phyloP scores from a whole-genome alignment of 1,284 basidiomycete genomes.

The Ceratobasidium sp. region DNA sequence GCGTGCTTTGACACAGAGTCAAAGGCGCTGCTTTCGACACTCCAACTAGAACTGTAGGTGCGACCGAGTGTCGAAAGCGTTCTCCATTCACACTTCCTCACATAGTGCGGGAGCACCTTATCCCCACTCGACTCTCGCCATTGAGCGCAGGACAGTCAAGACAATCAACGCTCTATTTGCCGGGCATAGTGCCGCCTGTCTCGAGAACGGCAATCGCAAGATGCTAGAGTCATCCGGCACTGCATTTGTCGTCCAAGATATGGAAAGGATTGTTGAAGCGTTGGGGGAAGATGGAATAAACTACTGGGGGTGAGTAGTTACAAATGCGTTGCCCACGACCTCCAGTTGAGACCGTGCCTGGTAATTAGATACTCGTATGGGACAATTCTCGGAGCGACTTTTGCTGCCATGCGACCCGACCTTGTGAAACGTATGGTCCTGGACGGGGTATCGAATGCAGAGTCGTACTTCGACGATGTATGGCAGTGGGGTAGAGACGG shows the following conservation, averaged over 20 bases:
- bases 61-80: neutral
- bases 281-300: slow-evolving; percentile 45
- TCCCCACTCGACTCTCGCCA: neutral
- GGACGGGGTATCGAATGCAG: slow-evolving; percentile 47
- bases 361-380: slow-evolving; percentile 45
- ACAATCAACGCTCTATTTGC: slow-evolving; percentile 8
- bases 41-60: slow-evolving; percentile 9
- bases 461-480: slow-evolving; percentile 43
- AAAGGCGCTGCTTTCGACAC: neutral
- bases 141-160: neutral
- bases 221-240: slow-evolving; percentile 46
- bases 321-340: neutral
- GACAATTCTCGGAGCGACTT: slow-evolving; percentile 48
- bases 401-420: slow-evolving; percentile 50
- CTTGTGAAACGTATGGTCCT: slow-evolving; percentile 47
- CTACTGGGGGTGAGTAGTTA: slow-evolving; percentile 13
- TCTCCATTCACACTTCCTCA: neutral
- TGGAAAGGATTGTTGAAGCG: slow-evolving; percentile 46
- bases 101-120: slow-evolving; percentile 14
- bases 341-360: neutral
- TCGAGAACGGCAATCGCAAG: slow-evolving; percentile 42
- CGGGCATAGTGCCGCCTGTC: slow-evolving; percentile 38
- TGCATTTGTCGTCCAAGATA: slow-evolving; percentile 46
- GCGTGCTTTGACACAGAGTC: slow-evolving; percentile 30
- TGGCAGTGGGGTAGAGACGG: slow-evolving; percentile 45